Base-by-base conservation (phyloP, 75 land plant species). In the Ceratopteris richardii region DNA sequence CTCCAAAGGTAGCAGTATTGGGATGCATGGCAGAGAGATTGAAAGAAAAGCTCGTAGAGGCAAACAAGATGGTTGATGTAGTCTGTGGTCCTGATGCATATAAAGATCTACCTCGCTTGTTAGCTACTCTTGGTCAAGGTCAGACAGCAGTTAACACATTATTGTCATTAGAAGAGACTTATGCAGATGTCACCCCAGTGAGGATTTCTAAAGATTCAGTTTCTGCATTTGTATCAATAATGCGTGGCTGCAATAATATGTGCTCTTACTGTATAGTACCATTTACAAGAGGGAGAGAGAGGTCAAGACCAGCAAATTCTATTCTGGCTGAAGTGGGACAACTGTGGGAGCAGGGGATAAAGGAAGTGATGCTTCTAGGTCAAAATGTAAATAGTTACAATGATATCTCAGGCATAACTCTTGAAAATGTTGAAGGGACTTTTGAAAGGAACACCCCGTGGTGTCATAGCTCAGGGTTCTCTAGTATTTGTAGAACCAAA, bases 61-160 rank as follows among this genome's bases (percentile, higher is more conserved):
- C 99, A 29, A 92, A 95, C 63, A 95, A 95, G 72, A 95, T 95
- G 99, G 99, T 95, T 44, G 99, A 95, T 78, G 97, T 95, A n/a
- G 99, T 95, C 6, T 90, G 99, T 63, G 99, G 99, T 1, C 99
- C 96, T 39, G 99, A 95, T 82, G 99, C 99, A 17, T 82, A 80
- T 63, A 75, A 92, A 58, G 99, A 95, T 58, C 66, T 90, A 31
- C 96, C 96, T 29, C 77, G 92, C 21, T 60, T 95, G 44, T 62
- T 95, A 40, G 77, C 88, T 60, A 80, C 77, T 37, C 96, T 95
- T 13, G 96, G 90, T 39, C 80, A 81, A 64, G 99, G 91, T 60
- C 96, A 95, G 28, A 84, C 85, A 31, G 99, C 91, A 28, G 84
- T 95, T 54, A 95, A 95, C 60, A 95, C 99, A 20, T 78, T 94